Evolutionary conservation across 805 yeast genomes (phyloP), one percentile per base, ranked within the genome.

Genomic region (Candida multigemmis): DNA sequence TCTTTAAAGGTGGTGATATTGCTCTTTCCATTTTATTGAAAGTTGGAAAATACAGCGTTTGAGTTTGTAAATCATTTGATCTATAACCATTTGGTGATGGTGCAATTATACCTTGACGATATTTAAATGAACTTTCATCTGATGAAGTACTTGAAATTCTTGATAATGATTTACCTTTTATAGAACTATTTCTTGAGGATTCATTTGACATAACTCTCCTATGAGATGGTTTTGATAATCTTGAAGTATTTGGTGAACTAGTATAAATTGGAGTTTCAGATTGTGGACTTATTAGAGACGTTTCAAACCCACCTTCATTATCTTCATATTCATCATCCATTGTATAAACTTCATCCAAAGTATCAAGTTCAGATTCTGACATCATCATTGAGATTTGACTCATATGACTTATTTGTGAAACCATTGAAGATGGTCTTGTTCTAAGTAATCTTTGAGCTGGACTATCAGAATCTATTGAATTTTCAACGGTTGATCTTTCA

Each of bases 371-470:
- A 4, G 60, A 53, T 28, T 57, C 68, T 3, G 66, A 58, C 41
- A 59, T 33, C 57, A 56, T 56, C 11, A 62, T 51, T 6, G 63
- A 60, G 33, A 59, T 38, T 31, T 62, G 68, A 41, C 63, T 53
- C 21, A 53, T 33, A 25, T 60, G 65, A 40, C 59, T 50, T 9
- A 49, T 37, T 36, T 60, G 65, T 2, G 64, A 56, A 9, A 60
- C 42, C 46, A 61, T 49, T 1, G 65, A 58, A 11, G 59, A 50
- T 6, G 68, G 68, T 28, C 68, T 40, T 5, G 53, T 37, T 28
- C 49, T 39, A 12, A 23, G n/a, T n/a, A n/a, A n/a, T n/a, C n/a
- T n/a, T n/a, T n/a, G n/a, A n/a, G n/a, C n/a, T n/a, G n/a, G n/a
- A n/a, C n/a, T n/a, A n/a, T n/a, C n/a, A n/a, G n/a, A n/a, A n/a